Percentiles rank a stretch among this genome's conserved stretches.
phyloP scores from a whole-genome alignment of 1,284 basidiomycete genomes.

The Cryptococcus hybrid region DNA sequence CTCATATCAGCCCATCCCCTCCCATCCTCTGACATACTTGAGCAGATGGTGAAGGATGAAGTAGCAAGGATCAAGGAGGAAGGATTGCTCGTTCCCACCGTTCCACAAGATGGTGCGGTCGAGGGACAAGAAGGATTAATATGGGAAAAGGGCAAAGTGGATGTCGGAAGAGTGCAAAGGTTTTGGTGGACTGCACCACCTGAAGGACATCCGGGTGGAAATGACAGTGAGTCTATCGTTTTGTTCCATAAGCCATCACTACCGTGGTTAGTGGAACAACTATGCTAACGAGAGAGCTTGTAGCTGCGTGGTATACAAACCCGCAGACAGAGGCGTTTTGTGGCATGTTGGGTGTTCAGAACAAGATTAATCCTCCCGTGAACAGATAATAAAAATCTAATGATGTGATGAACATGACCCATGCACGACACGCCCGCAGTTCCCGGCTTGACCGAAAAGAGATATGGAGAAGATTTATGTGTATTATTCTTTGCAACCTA shows the following conservation, averaged over 20 bases:
- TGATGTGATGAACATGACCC: not conserved
- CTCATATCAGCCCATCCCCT: slow-evolving; percentile 57
- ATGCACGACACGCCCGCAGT: not conserved
- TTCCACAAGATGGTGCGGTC: slow-evolving; percentile 15
- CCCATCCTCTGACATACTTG: slow-evolving; percentile 60
- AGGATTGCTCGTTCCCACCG: slow-evolving; percentile 34
- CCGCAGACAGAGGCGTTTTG: slow-evolving; percentile 89
- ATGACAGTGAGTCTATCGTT: slow-evolving; percentile 23
- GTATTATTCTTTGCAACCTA: too few species aligned
- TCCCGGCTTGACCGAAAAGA: not conserved
- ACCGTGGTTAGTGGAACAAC: not conserved
- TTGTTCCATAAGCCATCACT: not conserved
- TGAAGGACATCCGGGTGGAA: slow-evolving; percentile 49
- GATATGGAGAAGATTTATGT: not conserved
- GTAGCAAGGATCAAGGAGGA: slow-evolving; percentile 61
- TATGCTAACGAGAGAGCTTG: slow-evolving; percentile 9
- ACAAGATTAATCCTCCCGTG: slow-evolving; percentile 64
- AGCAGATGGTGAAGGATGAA: slow-evolving; percentile 62
- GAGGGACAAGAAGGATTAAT: slow-evolving; percentile 22
- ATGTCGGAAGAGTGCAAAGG: slow-evolving; percentile 63
- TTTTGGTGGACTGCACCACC: slow-evolving; percentile 75
- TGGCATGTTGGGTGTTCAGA: slow-evolving; percentile 70
- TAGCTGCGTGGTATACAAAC: slow-evolving; percentile 78
- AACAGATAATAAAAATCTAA: too few species aligned
- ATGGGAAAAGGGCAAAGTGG: slow-evolving; percentile 35